Percentiles rank a stretch among this genome's conserved stretches.
These are phyloP conservation scores for Colletotrichum musae DNA, from an alignment of 2,329 filamentous ascomycete genomes.

Conservation along the genomic window DNA sequence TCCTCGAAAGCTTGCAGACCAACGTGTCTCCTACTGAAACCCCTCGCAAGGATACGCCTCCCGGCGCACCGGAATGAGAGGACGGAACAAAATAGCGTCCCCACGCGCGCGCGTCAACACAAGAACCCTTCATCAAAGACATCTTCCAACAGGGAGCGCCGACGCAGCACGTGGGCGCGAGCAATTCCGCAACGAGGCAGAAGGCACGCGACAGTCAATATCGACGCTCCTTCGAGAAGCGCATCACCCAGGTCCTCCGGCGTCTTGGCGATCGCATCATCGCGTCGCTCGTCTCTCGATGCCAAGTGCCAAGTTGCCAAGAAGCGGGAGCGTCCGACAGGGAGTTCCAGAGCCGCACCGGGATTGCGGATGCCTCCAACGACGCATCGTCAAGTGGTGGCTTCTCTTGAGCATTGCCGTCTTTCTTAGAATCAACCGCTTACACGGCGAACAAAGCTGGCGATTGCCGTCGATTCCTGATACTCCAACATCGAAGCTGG, in stretches of 20 bases:
- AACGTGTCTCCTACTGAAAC: no score
- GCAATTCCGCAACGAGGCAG: slow-evolving; percentile 25
- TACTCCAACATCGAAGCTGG: not conserved
- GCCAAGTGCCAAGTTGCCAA: slow-evolving; percentile 40
- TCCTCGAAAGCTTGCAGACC: no score
- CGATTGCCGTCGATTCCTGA: not conserved
- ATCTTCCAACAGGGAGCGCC: slow-evolving; percentile 27
- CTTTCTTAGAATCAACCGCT: no score
- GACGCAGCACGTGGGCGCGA: slow-evolving; percentile 20
- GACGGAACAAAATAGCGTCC: not conserved
- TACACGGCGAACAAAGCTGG: not conserved
- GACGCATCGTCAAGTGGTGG: not conserved
- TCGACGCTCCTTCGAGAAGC: slow-evolving; percentile 12
- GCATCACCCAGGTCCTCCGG: slow-evolving; percentile 16
- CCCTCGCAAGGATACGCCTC: not conserved
- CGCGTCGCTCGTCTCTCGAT: slow-evolving; percentile 3
- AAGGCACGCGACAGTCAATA: slow-evolving; percentile 35
- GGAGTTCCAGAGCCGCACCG: slow-evolving; percentile 29
- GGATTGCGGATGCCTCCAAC: slow-evolving; percentile 5
- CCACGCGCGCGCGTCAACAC: not conserved
- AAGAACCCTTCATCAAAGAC: slow-evolving; percentile 6
- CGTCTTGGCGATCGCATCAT: slow-evolving; percentile 31
- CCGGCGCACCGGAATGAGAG: not conserved
- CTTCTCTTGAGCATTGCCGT: no score
- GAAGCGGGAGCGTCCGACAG: slow-evolving; percentile 28